Base-by-base conservation (phyloP, 768 basidiomycete species). In the Naganishia vaughanmartiniae region DNA sequence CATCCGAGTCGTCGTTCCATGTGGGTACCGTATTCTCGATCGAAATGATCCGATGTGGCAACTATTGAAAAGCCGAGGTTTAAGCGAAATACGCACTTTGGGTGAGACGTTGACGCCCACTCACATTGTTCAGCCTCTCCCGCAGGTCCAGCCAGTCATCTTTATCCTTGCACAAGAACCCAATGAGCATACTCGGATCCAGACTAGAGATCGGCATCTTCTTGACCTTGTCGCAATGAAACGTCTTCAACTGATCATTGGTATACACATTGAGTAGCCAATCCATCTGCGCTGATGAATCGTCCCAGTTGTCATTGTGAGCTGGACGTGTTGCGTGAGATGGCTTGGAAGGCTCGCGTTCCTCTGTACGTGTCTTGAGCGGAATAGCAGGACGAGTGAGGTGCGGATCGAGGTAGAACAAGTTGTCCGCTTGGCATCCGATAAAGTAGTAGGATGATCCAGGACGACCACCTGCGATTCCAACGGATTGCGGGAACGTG, bases 381-480 rank as follows among this genome's bases (percentile, higher is more conserved):
- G 90, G 89, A 2, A 95, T 83, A 0, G 92, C 85, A 0, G 90
- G 86, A 10, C 92, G 87, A 0, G 91, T 84, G 75, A 93, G 76
- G 66, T 84, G 84, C 14, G 84, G 83, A 72, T 84, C 84, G 69
- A 84, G 80, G 75, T 84, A 84, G 78, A 82, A 82, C 9, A 98
- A 85, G 58, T 88, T 90, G 73, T 93, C 90, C 3, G 88, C 89
- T 78, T 99, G 95, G 0, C 89, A 86, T 19, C 92, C 95, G 57
- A 99, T 91, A 77, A 99, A 99, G 81, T 98, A 99, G 81, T 96
- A 98, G 0, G 93, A 96, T 0, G 92, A 93, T n/a, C 91, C 91
- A 0, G 95, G 96, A 26, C 96, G 86, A 2, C 95, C 95, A 46
- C 96, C 95, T 0, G 95, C 93, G 66, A 99, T 98, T 48, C 95